Conservation (phyloP, 2,329 filamentous ascomycete genomes). For the Orbilia blumenaviensis region DNA sequence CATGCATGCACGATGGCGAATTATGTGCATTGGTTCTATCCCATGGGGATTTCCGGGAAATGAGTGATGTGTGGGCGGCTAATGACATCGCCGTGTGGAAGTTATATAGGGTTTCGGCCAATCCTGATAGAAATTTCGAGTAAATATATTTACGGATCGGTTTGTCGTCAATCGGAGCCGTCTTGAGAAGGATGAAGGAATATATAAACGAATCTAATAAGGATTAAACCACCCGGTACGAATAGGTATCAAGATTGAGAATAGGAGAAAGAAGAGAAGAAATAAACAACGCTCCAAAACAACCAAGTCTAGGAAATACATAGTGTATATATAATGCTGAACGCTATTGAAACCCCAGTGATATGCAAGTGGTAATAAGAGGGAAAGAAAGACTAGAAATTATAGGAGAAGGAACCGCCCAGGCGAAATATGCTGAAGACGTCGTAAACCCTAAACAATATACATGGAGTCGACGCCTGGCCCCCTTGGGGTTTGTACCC, state of each 20-base stretch:
- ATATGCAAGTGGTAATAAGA: neutral
- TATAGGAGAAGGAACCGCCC: neutral
- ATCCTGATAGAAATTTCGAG: neutral
- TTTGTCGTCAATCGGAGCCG: too few species aligned
- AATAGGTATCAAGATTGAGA: neutral
- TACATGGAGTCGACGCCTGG: neutral
- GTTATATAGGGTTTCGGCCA: too few species aligned
- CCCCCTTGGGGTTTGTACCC: neutral
- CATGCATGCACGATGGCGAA: neutral
- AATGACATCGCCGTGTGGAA: neutral
- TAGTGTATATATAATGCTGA: neutral
- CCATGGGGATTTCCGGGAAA: neutral
- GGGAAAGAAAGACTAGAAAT: neutral
- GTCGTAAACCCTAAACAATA: neutral
- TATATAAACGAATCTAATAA: neutral
- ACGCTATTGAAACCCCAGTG: neutral
- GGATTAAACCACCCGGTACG: conserved; percentile 1
- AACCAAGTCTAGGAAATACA: conserved; percentile 11
- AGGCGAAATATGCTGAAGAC: neutral
- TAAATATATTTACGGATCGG: neutral
- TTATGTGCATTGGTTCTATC: too few species aligned
- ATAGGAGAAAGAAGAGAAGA: neutral
- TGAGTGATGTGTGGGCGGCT: neutral
- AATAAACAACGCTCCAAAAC: neutral
- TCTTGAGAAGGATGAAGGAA: neutral